Percentiles rank a stretch among this genome's conserved stretches.
phyloP scores from a whole-genome alignment of 768 basidiomycete genomes.

The Gymnopilus dilepis region DNA sequence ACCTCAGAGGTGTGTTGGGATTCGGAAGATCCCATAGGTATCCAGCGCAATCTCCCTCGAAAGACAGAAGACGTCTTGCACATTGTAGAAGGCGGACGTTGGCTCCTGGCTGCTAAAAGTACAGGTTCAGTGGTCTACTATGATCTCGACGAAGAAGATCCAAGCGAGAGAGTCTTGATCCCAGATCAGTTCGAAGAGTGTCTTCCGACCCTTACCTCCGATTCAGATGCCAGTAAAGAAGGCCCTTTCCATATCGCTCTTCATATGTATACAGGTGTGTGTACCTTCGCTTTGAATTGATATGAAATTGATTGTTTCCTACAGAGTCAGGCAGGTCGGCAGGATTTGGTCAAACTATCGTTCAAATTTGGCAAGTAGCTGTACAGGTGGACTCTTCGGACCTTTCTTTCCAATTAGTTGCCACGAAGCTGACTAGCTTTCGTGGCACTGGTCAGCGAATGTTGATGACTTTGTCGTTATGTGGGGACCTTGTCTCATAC shows the following conservation, averaged over 20 bases:
- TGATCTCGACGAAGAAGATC: constrained; percentile 8
- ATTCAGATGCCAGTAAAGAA: neutral
- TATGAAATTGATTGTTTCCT: too few relatives aligned
- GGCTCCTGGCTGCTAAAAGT: constrained; percentile 9
- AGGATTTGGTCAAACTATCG: too few relatives aligned
- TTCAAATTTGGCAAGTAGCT: neutral
- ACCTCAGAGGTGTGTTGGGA: neutral
- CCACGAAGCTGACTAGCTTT: neutral
- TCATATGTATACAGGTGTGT: neutral
- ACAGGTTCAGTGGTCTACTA: constrained; percentile 14
- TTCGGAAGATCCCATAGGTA: neutral
- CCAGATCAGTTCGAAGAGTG: neutral
- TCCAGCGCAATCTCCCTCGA: neutral
- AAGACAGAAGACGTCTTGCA: neutral
- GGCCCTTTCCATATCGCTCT: neutral
- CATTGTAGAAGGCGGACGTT: constrained; percentile 19
- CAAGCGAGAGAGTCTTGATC: neutral
- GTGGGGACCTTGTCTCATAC: neutral
- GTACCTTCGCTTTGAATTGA: neutral
- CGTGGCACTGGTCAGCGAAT: neutral
- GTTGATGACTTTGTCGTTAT: neutral
- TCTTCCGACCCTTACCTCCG: neutral
- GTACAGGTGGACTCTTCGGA: neutral
- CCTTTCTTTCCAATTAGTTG: neutral
- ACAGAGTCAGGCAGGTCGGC: too few relatives aligned